phyloP scores from a whole-genome alignment of 768 basidiomycete genomes.

The Clavulina sp. region DNA sequence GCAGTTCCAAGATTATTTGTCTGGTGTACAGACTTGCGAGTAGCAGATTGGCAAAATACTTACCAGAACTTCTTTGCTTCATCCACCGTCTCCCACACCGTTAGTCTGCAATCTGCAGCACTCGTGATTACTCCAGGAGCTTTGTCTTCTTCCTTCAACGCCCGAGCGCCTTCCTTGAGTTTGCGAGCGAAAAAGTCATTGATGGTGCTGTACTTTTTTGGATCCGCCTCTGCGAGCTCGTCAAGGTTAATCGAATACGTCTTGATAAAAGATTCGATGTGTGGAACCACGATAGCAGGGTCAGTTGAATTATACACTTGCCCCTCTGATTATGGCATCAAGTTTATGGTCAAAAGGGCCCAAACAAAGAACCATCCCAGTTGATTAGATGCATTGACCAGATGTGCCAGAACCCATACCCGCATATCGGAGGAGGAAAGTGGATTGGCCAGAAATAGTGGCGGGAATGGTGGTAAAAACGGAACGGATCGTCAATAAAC shows the following conservation, averaged over 20 bases:
- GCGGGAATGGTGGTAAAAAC: too few relatives aligned
- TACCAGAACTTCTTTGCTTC: constrained; percentile 55
- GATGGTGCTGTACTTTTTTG: constrained; percentile 45
- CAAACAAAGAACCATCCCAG: too few relatives aligned
- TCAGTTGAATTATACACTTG: constrained; percentile 8
- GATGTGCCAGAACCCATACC: too few relatives aligned
- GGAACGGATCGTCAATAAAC: too few relatives aligned
- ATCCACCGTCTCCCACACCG: constrained; percentile 42
- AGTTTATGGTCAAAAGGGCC: too few relatives aligned
- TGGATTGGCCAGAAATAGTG: too few relatives aligned
- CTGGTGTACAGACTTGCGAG: too few relatives aligned
- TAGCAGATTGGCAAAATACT: too few relatives aligned
- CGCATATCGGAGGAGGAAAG: too few relatives aligned
- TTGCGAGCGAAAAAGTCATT: constrained; percentile 64
- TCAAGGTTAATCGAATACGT: constrained; percentile 36
- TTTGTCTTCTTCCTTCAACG: constrained; percentile 35
- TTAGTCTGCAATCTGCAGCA: constrained; percentile 58
- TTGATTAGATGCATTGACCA: too few relatives aligned
- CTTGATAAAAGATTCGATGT: constrained; percentile 25
- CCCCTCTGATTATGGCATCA: constrained; percentile 6
- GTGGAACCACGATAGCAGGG: constrained; percentile 8
- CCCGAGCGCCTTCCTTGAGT: constrained; percentile 41
- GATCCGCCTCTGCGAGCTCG: constrained; percentile 48
- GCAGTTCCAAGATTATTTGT: too few relatives aligned
- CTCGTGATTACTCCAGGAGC: constrained; percentile 38